Conservation (phyloP, 768 basidiomycete species). For the Glaciozyma martinii region DNA sequence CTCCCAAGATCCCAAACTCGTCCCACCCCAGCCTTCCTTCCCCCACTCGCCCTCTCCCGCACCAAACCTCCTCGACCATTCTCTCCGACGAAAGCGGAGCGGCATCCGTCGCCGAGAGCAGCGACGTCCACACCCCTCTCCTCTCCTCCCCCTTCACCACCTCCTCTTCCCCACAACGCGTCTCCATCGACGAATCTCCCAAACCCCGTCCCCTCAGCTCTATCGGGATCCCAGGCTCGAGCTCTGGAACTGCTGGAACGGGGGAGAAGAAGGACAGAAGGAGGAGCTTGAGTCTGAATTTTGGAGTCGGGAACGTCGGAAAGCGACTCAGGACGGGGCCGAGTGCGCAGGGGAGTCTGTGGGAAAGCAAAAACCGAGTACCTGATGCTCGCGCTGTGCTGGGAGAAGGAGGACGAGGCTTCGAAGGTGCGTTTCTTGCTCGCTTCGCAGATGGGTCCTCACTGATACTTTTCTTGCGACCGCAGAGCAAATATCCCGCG, state of each 20-base stretch:
- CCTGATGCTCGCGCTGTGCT: not conserved
- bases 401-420: not conserved
- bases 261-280: not conserved
- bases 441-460: no score
- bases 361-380: not conserved
- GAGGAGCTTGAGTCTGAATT: not conserved
- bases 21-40: not conserved
- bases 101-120: not conserved
- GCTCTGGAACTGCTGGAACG: not conserved
- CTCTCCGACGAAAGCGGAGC: not conserved
- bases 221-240: not conserved
- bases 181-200: not conserved
- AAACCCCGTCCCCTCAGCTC: not conserved
- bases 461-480: not conserved
- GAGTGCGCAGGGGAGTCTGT: not conserved
- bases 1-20: not conserved
- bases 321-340: not conserved
- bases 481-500: slow-evolving; percentile 10
- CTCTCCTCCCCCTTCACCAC: not conserved
- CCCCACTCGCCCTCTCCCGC: not conserved
- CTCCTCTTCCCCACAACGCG: not conserved
- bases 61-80: no score
- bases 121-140: not conserved
- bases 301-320: not conserved
- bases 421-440: not conserved